Evolutionary conservation across 2,329 filamentous ascomycete species (phyloP).

Genomic region (Dothistroma pini): DNA sequence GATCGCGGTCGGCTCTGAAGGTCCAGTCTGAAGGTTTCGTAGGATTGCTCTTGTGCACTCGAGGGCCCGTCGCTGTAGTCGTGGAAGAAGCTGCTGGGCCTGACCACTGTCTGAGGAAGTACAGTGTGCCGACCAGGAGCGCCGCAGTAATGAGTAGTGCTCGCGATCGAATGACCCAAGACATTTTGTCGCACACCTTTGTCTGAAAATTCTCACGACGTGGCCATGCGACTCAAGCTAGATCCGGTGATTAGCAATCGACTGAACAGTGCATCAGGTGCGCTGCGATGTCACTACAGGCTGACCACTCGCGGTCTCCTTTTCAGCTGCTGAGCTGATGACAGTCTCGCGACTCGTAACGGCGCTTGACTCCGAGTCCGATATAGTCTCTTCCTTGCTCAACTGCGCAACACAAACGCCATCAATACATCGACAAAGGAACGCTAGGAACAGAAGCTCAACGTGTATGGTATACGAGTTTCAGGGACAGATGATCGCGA

Average conservation of each 20-base stretch:
- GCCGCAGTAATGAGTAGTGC: conserved; percentile 11
- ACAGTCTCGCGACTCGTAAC: not conserved
- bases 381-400: not conserved
- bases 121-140: conserved; percentile 8
- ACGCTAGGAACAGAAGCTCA: not conserved
- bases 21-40: conserved; percentile 6
- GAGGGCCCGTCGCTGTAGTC: not conserved
- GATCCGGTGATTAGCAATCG: not conserved
- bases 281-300: not conserved
- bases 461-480: not conserved
- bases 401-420: not conserved
- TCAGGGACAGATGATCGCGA: not conserved
- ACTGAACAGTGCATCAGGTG: not conserved
- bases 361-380: not conserved
- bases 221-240: not conserved
- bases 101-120: conserved; percentile 8
- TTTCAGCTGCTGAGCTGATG: conserved; percentile 2
- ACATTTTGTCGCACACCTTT: conserved; percentile 13
- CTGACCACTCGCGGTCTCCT: not conserved
- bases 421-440: not conserved
- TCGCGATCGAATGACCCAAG: conserved; percentile 15
- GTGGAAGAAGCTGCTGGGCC: not conserved
- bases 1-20: conserved; percentile 26
- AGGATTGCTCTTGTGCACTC: conserved; percentile 3
- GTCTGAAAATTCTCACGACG: not conserved